Evolutionary conservation across 2,329 filamentous ascomycete genomes (phyloP).

Genomic region (Clonostachys sp.): DNA sequence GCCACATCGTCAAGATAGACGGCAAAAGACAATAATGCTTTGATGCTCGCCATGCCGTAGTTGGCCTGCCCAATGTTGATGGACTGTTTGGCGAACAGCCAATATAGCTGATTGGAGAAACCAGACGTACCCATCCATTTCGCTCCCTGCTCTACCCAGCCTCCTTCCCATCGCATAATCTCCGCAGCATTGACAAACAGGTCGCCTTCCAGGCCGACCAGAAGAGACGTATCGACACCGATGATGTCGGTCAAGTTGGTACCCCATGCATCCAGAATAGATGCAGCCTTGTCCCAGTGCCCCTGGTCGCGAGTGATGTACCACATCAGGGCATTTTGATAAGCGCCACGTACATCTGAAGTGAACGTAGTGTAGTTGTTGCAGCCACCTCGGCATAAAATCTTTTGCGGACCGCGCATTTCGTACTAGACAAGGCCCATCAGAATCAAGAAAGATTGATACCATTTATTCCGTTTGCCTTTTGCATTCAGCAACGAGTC

Average conservation of each 20-base stretch:
- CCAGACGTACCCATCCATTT: conserved; percentile 24
- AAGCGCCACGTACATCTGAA: conserved; percentile 27
- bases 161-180: conserved; percentile 36
- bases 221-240: conserved; percentile 24
- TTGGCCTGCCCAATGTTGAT: conserved; percentile 33
- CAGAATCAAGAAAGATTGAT: too few species aligned
- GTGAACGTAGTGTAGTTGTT: conserved; percentile 29
- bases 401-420: conserved; percentile 20
- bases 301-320: conserved; percentile 28
- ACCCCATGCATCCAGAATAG: conserved; percentile 29
- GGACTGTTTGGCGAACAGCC: conserved; percentile 30
- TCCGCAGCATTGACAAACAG: conserved; percentile 34
- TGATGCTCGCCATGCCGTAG: conserved; percentile 33
- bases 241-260: conserved; percentile 22
- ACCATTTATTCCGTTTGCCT: too few species aligned
- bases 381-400: conserved; percentile 20
- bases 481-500: conserved; percentile 1
- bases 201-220: conserved; percentile 30
- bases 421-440: conserved; percentile 7
- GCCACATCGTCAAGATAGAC: conserved; percentile 32
- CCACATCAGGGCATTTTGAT: conserved; percentile 35
- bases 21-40: conserved; percentile 28
- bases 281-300: conserved; percentile 24
- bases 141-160: conserved; percentile 27
- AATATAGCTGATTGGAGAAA: conserved; percentile 32